Base-by-base conservation (phyloP, 176 grass and related monocot species). In the Avena sativa region DNA sequence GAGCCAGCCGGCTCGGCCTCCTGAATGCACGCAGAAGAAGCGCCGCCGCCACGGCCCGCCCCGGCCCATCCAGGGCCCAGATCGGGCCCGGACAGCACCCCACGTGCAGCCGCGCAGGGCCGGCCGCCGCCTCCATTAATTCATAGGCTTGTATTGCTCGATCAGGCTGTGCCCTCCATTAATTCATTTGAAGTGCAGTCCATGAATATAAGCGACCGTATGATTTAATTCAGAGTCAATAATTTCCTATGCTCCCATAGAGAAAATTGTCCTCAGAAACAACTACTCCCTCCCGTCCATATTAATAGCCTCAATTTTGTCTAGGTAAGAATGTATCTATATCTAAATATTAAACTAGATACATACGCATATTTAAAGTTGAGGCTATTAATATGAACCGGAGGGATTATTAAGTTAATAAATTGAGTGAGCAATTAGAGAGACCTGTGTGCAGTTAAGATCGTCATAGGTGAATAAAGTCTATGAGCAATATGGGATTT, bases 181-280 rank as follows among this genome's bases (percentile, higher is more conserved):
- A 28, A 63, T 49, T 86, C 51, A 56, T 82, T 53, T 1, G 26
- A 59, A 60, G 11, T 79, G 44, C 73, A 51, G 12, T 40, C 9
- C 51, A 61, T 12, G 38, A 60, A 70, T 52, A 78, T 78, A 47
- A 19, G 9, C 20, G 63, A 25, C 7, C 30, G 25, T 61, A 76
- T 47, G 76, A 38, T 20, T 52, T 62, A 40, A 51, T 55, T 84
- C 4, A 0, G 43, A n/a, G 21, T 26, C 16, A 73, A 71, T 72
- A 12, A 20, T 79, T 88, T 51, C 13, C 4, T 74, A 25, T 74
- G 19, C 20, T 78, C 14, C 67, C 9, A 70, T 68, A 76, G 71
- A 78, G 25, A 11, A 83, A 48, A 53, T 10, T 11, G n/a, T 59
- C 32, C 3, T 83, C 34, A 23, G 30, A 72, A 62, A 74, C 20